Base-by-base conservation (phyloP, 2,329 filamentous ascomycete species). In the Monosporascus ibericus region DNA sequence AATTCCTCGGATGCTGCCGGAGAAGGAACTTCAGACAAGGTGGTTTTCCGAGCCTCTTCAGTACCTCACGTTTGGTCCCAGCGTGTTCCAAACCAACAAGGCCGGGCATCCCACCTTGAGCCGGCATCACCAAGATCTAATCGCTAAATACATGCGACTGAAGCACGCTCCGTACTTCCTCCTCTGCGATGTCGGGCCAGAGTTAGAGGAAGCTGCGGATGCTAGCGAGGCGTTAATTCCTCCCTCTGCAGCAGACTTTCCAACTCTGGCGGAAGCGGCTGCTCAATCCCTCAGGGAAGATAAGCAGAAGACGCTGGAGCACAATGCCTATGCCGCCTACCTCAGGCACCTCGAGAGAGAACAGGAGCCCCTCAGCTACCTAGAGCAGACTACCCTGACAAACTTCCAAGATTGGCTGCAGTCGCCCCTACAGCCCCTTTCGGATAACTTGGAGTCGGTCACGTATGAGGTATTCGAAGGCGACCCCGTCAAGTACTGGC, bases 391-490 rank as follows among this genome's bases (percentile, higher is more conserved):
- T 2, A 78, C 76, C 1, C 65, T 84, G 52, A 77, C 73, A 5
- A 80, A 73, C 60, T 80, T 84, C 82, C 95, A 99, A 65, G 94
- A 99, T 69, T 99, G 94, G 78, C 78, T 99, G 11, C 94, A 99
- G 69, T 92, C 92, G 2, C 94, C 94, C 2, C 76, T 99, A 40
- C 95, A 99, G 68, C 94, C 94, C 0, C 78, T 99, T 15, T 92
- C 92, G 0, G 94, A 99, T 69, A 99, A 99, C 62, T 79, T 99
- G 15, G 95, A 99, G 68, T 96, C 91, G 47, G 88, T 95, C 42
- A 99, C 94, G 0, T 99, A 99, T 69, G 94, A 99, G 67, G 92
- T 97, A 2, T 99, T 99, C 64, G 94, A 99, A 69, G 95, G 95
- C 60, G 95, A 99, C 58, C 94, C 94, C 0, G 88, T 99, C 72